Evolutionary conservation across 1,284 basidiomycete species (phyloP).

Genomic region (Agaricales sp.): DNA sequence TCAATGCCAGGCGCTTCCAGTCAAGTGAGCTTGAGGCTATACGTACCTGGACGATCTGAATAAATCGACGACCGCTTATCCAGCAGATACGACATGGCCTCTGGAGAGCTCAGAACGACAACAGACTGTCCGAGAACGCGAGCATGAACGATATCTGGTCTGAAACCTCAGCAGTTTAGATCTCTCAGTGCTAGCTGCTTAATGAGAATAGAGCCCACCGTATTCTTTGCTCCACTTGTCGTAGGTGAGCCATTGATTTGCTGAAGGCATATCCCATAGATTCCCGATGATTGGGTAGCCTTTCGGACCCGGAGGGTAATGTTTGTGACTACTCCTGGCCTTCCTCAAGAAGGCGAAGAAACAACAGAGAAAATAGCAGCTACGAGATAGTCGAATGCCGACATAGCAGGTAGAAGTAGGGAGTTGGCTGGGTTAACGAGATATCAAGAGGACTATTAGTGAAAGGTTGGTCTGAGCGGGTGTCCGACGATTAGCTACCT

Average conservation of each 20-base stretch:
- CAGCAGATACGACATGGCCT: conserved; percentile 45
- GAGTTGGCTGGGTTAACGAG: too few species aligned
- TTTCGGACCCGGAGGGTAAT: conserved; percentile 5
- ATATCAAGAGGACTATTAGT: too few species aligned
- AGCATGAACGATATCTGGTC: neutral
- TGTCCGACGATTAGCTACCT: too few species aligned
- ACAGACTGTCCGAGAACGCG: conserved; percentile 45
- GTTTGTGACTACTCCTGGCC: neutral
- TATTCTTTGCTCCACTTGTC: conserved; percentile 7
- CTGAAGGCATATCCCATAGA: conserved; percentile 7
- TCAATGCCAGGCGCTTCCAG: neutral
- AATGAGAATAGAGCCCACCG: conserved; percentile 1
- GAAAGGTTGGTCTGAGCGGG: too few species aligned
- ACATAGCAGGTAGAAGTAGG: too few species aligned
- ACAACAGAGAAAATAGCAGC: too few species aligned
- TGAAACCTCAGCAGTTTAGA: neutral
- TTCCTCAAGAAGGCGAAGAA: neutral
- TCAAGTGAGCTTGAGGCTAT: neutral
- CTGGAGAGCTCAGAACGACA: conserved; percentile 46
- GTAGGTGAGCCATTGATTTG: conserved; percentile 6
- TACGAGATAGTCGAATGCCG: too few species aligned
- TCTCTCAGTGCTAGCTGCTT: neutral
- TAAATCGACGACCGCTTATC: conserved; percentile 62
- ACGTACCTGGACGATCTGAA: conserved; percentile 46
- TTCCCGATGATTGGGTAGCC: conserved; percentile 9